phyloP scores from a whole-genome alignment of 257 asterid genomes.

The Plantago major region DNA sequence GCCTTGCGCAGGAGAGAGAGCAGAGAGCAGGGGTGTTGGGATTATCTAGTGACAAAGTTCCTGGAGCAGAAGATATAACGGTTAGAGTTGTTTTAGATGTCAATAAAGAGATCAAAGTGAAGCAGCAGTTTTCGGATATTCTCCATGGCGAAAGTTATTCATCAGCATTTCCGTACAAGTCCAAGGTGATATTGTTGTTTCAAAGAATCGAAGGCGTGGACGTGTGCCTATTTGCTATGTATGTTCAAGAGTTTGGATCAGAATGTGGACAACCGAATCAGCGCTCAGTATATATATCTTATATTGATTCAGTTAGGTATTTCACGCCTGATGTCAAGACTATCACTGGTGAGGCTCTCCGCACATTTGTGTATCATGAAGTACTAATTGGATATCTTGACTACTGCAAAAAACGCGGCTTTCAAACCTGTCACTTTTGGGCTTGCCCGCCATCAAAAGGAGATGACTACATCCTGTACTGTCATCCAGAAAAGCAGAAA shows the following conservation, averaged over 20 bases:
- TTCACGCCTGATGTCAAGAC: constrained; percentile 56
- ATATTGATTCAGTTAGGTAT: constrained; percentile 73
- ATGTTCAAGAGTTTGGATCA: constrained; percentile 72
- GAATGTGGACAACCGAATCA: constrained; percentile 63
- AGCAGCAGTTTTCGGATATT: constrained; percentile 53
- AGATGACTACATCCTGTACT: constrained; percentile 68
- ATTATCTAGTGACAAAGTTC: constrained; percentile 45
- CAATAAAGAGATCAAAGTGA: constrained; percentile 47
- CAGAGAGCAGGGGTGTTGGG: constrained; percentile 45
- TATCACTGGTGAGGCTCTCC: constrained; percentile 59
- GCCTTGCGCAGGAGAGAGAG: constrained; percentile 35
- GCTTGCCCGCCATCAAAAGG: constrained; percentile 72
- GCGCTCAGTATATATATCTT: constrained; percentile 62
- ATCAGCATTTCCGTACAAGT: constrained; percentile 52
- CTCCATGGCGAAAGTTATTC: constrained; percentile 51
- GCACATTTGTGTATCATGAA: constrained; percentile 75
- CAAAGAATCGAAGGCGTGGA: constrained; percentile 76
- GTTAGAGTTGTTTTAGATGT: constrained; percentile 63
- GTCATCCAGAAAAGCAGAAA: constrained; percentile 4
- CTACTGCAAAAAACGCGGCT: constrained; percentile 70
- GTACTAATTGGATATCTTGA: constrained; percentile 76
- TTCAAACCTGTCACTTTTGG: constrained; percentile 64
- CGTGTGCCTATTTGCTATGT: constrained; percentile 68
- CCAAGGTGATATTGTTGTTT: constrained; percentile 67
- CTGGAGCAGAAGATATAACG: constrained; percentile 52